Percentiles rank a stretch among this genome's conserved stretches.
These are phyloP conservation scores for Barbatosphaeria neglecta DNA, from an alignment of 495 filamentous ascomycete species.

Conservation along the genomic window DNA sequence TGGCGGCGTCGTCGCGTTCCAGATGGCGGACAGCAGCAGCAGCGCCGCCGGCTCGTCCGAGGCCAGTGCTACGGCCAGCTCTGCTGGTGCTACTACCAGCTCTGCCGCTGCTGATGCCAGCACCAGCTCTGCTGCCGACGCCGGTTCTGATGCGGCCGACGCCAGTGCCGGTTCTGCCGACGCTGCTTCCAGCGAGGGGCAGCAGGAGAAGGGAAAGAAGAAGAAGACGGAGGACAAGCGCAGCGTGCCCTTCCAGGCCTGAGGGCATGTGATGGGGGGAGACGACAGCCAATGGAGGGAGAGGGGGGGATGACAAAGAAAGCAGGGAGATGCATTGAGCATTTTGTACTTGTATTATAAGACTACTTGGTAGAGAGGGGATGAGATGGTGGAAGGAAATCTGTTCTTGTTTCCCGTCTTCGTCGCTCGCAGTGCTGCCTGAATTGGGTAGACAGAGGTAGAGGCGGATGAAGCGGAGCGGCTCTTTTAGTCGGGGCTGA, in stretches of 20 bases:
- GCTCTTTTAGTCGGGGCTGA: no score
- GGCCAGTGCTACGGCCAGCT: no score
- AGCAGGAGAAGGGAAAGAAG: no score
- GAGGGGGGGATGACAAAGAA: background rate
- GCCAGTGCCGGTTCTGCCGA: no score
- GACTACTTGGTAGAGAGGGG: background rate
- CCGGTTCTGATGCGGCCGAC: no score
- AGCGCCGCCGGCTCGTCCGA: background rate
- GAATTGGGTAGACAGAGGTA: background rate
- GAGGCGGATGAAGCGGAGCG: no score
- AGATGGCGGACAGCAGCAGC: constrained; percentile 11
- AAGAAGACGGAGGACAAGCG: no score
- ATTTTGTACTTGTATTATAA: background rate
- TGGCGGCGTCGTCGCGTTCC: constrained; percentile 25
- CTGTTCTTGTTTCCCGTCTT: no score
- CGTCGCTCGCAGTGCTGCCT: background rate
- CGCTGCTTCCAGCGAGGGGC: no score
- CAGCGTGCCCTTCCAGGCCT: background rate
- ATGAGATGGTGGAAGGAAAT: background rate
- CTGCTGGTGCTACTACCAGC: no score
- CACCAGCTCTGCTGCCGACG: no score
- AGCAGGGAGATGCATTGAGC: background rate
- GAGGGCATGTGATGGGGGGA: background rate
- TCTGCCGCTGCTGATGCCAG: no score
- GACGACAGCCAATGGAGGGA: background rate